These are phyloP conservation scores for Chloris gayana DNA, from an alignment of 176 grass and related monocot genomes.

Conservation along the genomic window DNA sequence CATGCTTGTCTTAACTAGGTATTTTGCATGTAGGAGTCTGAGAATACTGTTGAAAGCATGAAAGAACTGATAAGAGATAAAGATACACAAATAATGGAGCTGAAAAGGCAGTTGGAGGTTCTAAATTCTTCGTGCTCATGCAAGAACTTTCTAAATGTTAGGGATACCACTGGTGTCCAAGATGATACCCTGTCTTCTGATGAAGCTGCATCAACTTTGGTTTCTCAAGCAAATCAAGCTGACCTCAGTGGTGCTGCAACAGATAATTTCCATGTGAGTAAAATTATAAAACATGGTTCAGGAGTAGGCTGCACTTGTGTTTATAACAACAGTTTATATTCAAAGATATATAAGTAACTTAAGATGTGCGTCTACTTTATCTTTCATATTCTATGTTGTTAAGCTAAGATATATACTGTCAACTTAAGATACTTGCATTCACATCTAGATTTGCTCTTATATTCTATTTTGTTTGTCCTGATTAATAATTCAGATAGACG, in stretches of 20 bases:
- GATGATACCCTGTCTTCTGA: conserved; percentile 14
- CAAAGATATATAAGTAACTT: background rate
- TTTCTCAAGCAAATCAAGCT: conserved; percentile 33
- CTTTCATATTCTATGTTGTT: background rate
- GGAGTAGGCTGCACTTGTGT: background rate
- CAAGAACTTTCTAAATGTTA: conserved; percentile 22
- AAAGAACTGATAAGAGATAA: conserved; percentile 46
- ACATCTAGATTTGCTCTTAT: background rate
- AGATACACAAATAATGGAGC: conserved; percentile 35
- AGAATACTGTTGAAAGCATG: conserved; percentile 44
- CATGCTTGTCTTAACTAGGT: conserved; percentile 10
- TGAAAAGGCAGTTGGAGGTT: conserved; percentile 49
- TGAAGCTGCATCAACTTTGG: conserved; percentile 12
- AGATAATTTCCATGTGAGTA: conserved; percentile 37
- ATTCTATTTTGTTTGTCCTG: background rate
- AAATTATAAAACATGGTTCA: background rate
- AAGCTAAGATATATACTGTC: background rate
- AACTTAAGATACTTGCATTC: background rate
- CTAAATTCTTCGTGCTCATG: conserved; percentile 43
- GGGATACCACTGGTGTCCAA: conserved; percentile 25
- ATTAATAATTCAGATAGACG: background rate
- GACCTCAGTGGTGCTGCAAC: conserved; percentile 20
- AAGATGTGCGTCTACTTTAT: background rate
- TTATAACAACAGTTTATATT: background rate
- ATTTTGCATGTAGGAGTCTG: conserved; percentile 52